Evolutionary conservation across 2,329 filamentous ascomycete species (phyloP), one percentile per base, ranked within the genome.

Genomic region (Colletotrichum sp.): DNA sequence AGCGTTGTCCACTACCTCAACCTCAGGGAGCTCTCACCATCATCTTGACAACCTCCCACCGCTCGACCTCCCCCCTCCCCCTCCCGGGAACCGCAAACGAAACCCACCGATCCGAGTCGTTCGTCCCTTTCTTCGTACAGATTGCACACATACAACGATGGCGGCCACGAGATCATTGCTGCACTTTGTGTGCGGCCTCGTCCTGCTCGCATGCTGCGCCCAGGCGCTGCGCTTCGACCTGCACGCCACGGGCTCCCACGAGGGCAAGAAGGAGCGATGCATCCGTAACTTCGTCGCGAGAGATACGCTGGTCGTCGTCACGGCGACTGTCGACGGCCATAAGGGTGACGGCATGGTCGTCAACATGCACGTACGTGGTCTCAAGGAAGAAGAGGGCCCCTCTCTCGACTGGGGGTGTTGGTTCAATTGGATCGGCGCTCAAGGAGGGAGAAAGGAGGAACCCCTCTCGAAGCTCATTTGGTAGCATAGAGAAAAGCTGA

Each of bases 221-320:
- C 86, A 89, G 79, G 96, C 96, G 76, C 92, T 99, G 82, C 98
- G 98, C 89, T 98, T 99, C 90, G 97, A 99, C 82, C 92, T 99
- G 77, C 87, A 92, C 81, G 95, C 96, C 60, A 90, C 93, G 79
- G 86, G 88, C 68, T 85, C 87, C 75, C 89, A 91, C 84, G 92
- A 93, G 81, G 88, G 89, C 77, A 92, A 90, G 82, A 92, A 93
- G 83, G 94, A 96, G 87, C 92, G 96, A 88, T 99, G 97, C 88
- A 95, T 99, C 85, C 93, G 96, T 85, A 99, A 99, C 89, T 99
- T 98, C 85, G 96, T 98, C 79, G 91, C 92, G 77, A 94, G 93
- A 86, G 96, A 98, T 83, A 98, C 97, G 79, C 89, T 99, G 79
- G 97, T 99, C 57, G 96, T 99, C 39, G 96, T 99, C 69, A 99